Evolutionary conservation across 768 basidiomycete species (phyloP).

Genomic region (Kwoniella sp.): DNA sequence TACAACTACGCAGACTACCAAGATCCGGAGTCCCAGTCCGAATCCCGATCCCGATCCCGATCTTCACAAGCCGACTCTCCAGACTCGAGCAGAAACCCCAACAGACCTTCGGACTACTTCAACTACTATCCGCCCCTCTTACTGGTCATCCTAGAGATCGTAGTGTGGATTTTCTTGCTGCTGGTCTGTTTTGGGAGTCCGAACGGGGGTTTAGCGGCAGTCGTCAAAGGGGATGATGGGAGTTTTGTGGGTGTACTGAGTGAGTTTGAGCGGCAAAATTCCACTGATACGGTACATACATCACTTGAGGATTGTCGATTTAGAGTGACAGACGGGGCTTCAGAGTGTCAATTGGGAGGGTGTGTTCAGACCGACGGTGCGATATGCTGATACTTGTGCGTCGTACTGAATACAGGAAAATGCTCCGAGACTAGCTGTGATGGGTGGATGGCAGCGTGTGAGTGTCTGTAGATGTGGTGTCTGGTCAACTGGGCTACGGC

Average conservation of each 20-base stretch:
- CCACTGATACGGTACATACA: too few relatives aligned
- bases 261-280: constrained; percentile 14
- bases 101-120: constrained; percentile 16
- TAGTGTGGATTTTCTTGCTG: constrained; percentile 6
- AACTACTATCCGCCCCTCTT: constrained; percentile 25
- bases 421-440: constrained; percentile 14
- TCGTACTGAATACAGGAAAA: too few relatives aligned
- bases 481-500: too few relatives aligned
- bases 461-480: constrained; percentile 1
- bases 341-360: neutral
- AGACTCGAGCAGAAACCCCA: neutral
- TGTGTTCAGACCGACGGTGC: neutral
- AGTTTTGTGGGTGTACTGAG: constrained; percentile 22
- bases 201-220: constrained; percentile 18
- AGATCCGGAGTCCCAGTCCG: neutral
- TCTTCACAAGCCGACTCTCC: neutral
- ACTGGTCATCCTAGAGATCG: constrained; percentile 6
- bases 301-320: neutral
- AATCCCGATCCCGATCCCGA: neutral
- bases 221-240: constrained; percentile 10
- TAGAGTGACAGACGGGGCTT: too few relatives aligned
- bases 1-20: neutral
- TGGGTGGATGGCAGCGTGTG: constrained; percentile 22
- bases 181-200: constrained; percentile 19
- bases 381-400: neutral